A percentile compares a stretch with the other conserved stretches of the same genome.
Conservation (phyloP, 2,329 filamentous ascomycete genomes). For the Colletotrichum navitas region DNA sequence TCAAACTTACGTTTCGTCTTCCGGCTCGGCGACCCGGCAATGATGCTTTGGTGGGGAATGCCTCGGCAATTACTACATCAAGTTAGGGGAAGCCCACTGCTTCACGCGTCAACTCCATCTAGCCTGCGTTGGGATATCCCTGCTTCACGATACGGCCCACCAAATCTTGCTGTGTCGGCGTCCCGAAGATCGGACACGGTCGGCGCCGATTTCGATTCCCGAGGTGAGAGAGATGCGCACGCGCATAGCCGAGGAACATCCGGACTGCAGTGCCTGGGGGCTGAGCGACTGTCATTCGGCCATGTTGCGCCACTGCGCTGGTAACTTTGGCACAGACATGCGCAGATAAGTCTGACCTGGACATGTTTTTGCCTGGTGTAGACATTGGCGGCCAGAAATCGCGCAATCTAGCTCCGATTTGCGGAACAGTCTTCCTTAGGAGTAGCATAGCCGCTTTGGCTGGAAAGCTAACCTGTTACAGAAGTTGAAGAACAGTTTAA, state of each 20-base stretch:
- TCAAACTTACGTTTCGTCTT: slow-evolving; percentile 26
- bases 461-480: not conserved
- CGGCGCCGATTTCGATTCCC: slow-evolving; percentile 16
- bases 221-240: slow-evolving; percentile 2
- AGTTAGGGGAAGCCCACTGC: slow-evolving; percentile 22
- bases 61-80: slow-evolving; percentile 35
- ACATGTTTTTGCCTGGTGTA: not conserved
- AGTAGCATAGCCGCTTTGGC: not conserved
- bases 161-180: not conserved
- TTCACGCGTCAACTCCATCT: slow-evolving; percentile 20
- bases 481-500: not conserved
- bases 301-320: not conserved
- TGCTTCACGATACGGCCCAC: slow-evolving; percentile 14
- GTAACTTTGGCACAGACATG: not conserved
- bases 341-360: not conserved
- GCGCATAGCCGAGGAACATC: slow-evolving; percentile 8
- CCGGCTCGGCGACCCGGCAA: slow-evolving; percentile 27
- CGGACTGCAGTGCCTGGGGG: not conserved
- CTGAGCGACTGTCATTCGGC: not conserved
- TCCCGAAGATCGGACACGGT: slow-evolving; percentile 37
- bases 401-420: not conserved
- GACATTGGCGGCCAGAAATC: not conserved
- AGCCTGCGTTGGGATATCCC: not conserved
- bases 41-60: slow-evolving; percentile 29
- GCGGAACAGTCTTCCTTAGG: not conserved